A percentile compares a stretch with the other conserved stretches of the same genome.
These are phyloP conservation scores for Pleurotus cornucopiae DNA, from an alignment of 768 basidiomycete species.

Conservation along the genomic window DNA sequence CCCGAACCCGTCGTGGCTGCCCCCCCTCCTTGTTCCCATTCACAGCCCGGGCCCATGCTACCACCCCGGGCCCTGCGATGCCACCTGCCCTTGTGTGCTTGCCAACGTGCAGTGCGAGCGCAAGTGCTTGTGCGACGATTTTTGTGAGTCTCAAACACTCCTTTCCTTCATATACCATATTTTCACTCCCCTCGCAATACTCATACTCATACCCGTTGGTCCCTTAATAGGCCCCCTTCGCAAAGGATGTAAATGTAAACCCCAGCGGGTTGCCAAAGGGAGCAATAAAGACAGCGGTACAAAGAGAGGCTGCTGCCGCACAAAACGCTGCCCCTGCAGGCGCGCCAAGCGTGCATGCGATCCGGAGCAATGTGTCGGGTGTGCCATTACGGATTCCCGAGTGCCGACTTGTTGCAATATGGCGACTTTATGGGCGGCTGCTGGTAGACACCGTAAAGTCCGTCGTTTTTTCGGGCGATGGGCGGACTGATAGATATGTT, in stretches of 20 bases:
- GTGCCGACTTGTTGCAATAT: no score
- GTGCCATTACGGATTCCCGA: not conserved
- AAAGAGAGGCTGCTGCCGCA: conserved; percentile 45
- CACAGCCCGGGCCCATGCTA: no score
- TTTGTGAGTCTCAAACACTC: no score
- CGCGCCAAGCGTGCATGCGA: conserved; percentile 27
- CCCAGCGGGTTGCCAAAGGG: no score
- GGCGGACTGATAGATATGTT: conserved; percentile 7
- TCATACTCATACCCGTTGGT: conserved; percentile 33
- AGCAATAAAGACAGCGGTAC: conserved; percentile 10
- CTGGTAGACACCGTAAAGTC: conserved; percentile 32
- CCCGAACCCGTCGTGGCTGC: not conserved
- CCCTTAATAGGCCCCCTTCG: conserved; percentile 55
- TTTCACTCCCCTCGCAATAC: not conserved
- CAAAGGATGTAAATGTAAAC: conserved; percentile 3
- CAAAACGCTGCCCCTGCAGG: not conserved
- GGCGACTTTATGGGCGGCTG: no score
- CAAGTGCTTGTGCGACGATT: no score
- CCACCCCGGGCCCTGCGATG: no score
- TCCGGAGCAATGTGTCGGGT: conserved; percentile 48
- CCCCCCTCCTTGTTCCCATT: no score
- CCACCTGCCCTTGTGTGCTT: no score
- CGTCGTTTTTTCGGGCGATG: not conserved
- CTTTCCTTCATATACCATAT: not conserved
- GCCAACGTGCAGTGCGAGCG: no score